Evolutionary conservation across 2,329 filamentous ascomycete genomes (phyloP).

Genomic region (Arachnomyces sp.): DNA sequence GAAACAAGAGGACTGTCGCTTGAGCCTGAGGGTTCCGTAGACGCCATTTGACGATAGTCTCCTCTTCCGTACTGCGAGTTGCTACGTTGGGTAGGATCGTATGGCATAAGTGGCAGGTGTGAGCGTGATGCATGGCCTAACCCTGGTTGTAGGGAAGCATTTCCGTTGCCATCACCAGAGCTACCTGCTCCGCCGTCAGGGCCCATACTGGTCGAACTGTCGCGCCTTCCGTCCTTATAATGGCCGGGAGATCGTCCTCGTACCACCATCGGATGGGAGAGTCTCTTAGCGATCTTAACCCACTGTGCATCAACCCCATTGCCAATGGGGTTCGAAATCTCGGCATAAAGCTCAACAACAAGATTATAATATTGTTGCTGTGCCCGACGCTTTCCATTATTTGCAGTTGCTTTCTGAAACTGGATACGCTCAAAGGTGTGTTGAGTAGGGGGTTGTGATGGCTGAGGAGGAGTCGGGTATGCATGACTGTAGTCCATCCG

Average conservation of each 20-base stretch:
- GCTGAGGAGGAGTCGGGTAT: conserved; percentile 23
- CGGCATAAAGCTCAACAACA: conserved; percentile 74
- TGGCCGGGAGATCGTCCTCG: conserved; percentile 75
- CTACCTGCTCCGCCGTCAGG: conserved; percentile 54
- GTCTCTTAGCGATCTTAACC: conserved; percentile 63
- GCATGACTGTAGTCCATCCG: conserved; percentile 28
- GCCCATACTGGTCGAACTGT: conserved; percentile 64
- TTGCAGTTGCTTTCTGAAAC: conserved; percentile 88
- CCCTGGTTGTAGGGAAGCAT: conserved; percentile 22
- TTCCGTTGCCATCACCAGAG: conserved; percentile 24
- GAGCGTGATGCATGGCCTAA: conserved; percentile 24
- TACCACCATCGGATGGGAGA: conserved; percentile 79
- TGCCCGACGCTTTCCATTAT: conserved; percentile 83
- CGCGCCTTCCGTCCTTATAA: conserved; percentile 63
- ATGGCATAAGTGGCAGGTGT: conserved; percentile 28
- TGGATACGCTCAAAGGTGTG: conserved; percentile 81
- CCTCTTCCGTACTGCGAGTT: conserved; percentile 24
- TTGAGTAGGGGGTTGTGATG: conserved; percentile 35
- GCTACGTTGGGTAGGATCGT: conserved; percentile 26
- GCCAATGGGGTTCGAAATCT: conserved; percentile 46
- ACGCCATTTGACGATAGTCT: conserved; percentile 30
- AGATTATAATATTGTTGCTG: conserved; percentile 90
- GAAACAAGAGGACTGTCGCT: conserved; percentile 33
- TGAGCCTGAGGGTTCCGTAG: conserved; percentile 29
- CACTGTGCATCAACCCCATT: conserved; percentile 46